Evolutionary conservation across 768 basidiomycete species (phyloP), one percentile per base, ranked within the genome.

Genomic region (Auriscalpium orientale): DNA sequence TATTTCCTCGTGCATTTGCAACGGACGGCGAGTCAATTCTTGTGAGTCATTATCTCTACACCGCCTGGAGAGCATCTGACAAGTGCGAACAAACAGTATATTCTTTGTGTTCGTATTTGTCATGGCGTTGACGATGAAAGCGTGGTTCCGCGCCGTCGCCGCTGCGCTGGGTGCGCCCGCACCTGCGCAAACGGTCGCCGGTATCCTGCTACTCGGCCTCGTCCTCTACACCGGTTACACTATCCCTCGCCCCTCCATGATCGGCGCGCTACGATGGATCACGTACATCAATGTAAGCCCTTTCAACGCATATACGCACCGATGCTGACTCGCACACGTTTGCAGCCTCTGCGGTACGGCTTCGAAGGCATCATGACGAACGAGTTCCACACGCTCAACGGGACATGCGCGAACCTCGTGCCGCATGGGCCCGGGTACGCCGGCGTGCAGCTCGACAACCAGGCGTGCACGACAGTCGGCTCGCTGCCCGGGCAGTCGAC

Each of bases 321-420:
- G 37, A 4, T 48, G 50, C 59, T 70, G 59, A 21, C 43, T 18
- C 43, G 66, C 63, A 34, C 62, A 53, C 67, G 66, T 67, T 43
- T 53, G 63, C 57, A 84, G 83, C 77, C 91, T 53, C 58, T 90
- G 38, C 78, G 73, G 2, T 92, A 83, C 65, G 85, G 80, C 0
- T 93, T 94, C 66, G 87, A 91, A 58, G 75, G 79, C 0, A 67
- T 93, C 44, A 75, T 95, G 66, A 75, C 80, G 20, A 95, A 93
- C 69, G 91, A 95, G 68, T 93, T 94, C 71, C 82, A 79, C 60
- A 84, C 80, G 0, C 70, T 88, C 8, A 68, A 86, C 20, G 89
- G 85, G 46, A 64, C 70, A 13, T 86, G 85, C 64, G 71, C 84
- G 22, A 67, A 72, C 43, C 71, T 88, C 13, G 81, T 84, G 0